Evolutionary conservation across 805 yeast species (phyloP).

Genomic region (Wickerhamiella domercqiae): DNA sequence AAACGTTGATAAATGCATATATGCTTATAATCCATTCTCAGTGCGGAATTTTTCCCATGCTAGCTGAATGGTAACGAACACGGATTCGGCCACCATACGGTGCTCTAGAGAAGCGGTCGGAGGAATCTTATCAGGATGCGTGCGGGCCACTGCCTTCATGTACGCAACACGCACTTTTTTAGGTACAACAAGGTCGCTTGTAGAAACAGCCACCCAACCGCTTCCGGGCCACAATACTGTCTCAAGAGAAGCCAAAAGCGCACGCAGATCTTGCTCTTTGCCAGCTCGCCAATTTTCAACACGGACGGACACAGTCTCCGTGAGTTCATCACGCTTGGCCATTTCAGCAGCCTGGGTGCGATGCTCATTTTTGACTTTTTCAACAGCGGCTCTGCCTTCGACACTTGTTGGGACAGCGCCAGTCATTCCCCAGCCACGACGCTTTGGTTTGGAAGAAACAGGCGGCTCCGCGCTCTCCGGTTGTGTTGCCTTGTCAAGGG

Average conservation of each 20-base stretch:
- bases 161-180: conserved; percentile 77
- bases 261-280: conserved; percentile 68
- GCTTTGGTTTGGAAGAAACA: conserved; percentile 6
- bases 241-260: conserved; percentile 55
- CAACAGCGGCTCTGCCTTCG: conserved; percentile 32
- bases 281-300: conserved; percentile 54
- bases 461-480: conserved; percentile 1
- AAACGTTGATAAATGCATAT: too few relatives aligned
- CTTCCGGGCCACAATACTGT: conserved; percentile 49
- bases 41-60: conserved; percentile 79
- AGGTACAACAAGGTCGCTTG: conserved; percentile 70
- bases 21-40: conserved; percentile 11
- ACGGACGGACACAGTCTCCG: conserved; percentile 44
- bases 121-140: conserved; percentile 74
- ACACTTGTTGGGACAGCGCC: conserved; percentile 19
- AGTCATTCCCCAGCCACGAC: conserved; percentile 16
- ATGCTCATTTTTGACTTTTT: conserved; percentile 36
- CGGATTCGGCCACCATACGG: conserved; percentile 73
- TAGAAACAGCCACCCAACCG: conserved; percentile 49
- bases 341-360: conserved; percentile 34
- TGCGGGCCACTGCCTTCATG: conserved; percentile 62
- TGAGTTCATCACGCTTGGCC: conserved; percentile 41
- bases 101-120: conserved; percentile 45
- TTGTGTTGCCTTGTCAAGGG: conserved; percentile 38
- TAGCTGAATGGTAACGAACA: conserved; percentile 65